Evolutionary conservation across 441 rosid genomes (phyloP).

Genomic region (Jatropha podagrica): DNA sequence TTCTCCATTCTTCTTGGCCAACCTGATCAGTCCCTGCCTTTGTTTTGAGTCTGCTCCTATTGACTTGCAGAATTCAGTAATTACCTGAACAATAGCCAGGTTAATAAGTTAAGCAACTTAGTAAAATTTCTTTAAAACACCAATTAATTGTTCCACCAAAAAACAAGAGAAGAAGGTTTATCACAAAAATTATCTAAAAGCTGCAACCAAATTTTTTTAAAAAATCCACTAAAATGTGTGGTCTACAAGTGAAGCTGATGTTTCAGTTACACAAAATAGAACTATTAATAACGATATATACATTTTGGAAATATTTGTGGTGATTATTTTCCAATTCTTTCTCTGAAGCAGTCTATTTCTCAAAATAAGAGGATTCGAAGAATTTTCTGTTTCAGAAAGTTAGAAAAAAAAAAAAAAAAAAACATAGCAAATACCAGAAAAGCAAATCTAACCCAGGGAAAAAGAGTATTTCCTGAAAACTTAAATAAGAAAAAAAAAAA

Average conservation of each 20-base stretch:
- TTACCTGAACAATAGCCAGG: constrained; percentile 48
- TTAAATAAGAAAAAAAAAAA: background rate
- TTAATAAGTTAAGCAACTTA: background rate
- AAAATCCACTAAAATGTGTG: background rate
- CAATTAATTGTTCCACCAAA: background rate
- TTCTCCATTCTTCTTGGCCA: constrained; percentile 97
- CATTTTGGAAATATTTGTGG: background rate
- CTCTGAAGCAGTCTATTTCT: background rate
- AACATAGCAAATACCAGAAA: too few relatives aligned
- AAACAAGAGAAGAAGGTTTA: background rate
- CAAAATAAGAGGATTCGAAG: background rate
- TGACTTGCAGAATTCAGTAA: constrained; percentile 90
- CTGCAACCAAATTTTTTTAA: background rate
- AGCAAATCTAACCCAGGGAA: too few relatives aligned
- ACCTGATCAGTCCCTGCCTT: constrained; percentile 87
- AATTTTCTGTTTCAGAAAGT: background rate
- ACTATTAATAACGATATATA: background rate
- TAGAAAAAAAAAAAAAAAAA: too few relatives aligned
- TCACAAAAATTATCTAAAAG: background rate
- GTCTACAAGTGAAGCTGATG: background rate
- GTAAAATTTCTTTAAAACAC: background rate
- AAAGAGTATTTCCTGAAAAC: background rate
- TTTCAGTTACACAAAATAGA: background rate
- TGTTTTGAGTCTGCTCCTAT: constrained; percentile 95
- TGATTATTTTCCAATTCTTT: background rate